Evolutionary conservation across 2,329 filamentous ascomycete genomes (phyloP).

Genomic region (Epichloe amarillans): DNA sequence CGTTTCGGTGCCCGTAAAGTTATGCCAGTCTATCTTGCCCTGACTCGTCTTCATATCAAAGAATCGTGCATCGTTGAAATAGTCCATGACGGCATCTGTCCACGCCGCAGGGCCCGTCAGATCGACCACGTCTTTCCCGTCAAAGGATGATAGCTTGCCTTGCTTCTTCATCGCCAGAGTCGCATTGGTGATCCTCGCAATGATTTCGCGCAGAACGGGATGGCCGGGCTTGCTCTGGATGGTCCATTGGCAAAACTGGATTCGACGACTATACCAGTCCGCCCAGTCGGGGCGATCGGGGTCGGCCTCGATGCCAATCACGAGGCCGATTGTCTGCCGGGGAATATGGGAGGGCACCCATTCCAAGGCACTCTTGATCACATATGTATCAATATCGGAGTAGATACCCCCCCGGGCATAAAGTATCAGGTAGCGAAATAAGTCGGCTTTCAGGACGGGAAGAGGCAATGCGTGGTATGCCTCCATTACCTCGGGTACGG

Average conservation of each 20-base stretch:
- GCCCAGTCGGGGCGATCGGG: slow-evolving; percentile 86
- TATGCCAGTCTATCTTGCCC: slow-evolving; percentile 66
- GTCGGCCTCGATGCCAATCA: slow-evolving; percentile 93
- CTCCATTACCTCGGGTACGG: slow-evolving; percentile 64
- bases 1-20: slow-evolving; percentile 77
- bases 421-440: slow-evolving; percentile 62
- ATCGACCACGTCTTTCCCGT: slow-evolving; percentile 69
- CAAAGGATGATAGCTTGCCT: slow-evolving; percentile 46
- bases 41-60: slow-evolving; percentile 65
- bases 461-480: slow-evolving; percentile 62
- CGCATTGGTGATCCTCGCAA: slow-evolving; percentile 72
- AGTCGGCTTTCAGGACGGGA: slow-evolving; percentile 65
- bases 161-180: slow-evolving; percentile 59
- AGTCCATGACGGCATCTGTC: slow-evolving; percentile 85
- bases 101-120: slow-evolving; percentile 89
- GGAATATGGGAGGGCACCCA: slow-evolving; percentile 78
- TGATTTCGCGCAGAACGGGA: slow-evolving; percentile 76
- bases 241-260: slow-evolving; percentile 99
- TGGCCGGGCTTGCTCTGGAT: slow-evolving; percentile 94
- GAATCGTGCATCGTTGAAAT: slow-evolving; percentile 82
- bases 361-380: slow-evolving; percentile 67
- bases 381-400: slow-evolving; percentile 82
- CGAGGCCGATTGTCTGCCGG: slow-evolving; percentile 64
- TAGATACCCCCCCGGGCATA: slow-evolving; percentile 56
- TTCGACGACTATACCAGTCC: slow-evolving; percentile 88